Base-by-base conservation (phyloP, 2,329 filamentous ascomycete species). In the Xylariaceae sp. region DNA sequence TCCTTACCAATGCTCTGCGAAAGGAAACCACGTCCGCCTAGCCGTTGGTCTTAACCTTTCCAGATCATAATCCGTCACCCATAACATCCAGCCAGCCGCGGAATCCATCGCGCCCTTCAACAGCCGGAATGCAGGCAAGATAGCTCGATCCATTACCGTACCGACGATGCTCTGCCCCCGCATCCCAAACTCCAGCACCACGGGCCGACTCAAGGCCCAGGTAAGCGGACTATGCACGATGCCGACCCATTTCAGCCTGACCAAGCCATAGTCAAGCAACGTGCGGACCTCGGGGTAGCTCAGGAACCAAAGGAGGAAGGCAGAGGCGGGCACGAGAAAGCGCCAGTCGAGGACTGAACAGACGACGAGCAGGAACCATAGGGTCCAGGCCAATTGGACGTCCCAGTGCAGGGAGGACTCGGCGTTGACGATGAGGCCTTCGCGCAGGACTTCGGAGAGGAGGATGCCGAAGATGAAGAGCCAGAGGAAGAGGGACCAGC, bases 391-490 rank as follows among this genome's bases (percentile, higher is more conserved):
- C 47, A 65, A 23, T 4, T 60, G 60, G 5, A 61, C 53, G 59
- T 66, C 59, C 60, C 59, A 64, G 57, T 66, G 64, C 30, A 68
- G 53, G 3, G 37, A 10, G 8, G 44, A 18, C 10, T 57, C 39
- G 44, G 61, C 62, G 48, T 65, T 58, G 55, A 64, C 59, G 30
- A 55, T 11, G 23, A 70, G 60, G 13, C 68, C 68, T 30, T 67
- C 61, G 51, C 59, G 62, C 4, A 67, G 53, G 10, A 67, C 66
- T 53, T 64, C 60, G 51, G 62, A 54, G 1, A 53, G 39, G 41
- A 67, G 49, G 45, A 69, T 39, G 35, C 68, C 65, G 57, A 68
- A 61, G 15, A 62, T 11, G n/a, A 66, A 23, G 10, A 71, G 62
- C 55, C 64, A 70, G 34, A 67, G 50, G 4, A 58, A 61, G 1